phyloP scores from a whole-genome alignment of 139 green algal species.

The Auxenochlorella pyrenoidosa region DNA sequence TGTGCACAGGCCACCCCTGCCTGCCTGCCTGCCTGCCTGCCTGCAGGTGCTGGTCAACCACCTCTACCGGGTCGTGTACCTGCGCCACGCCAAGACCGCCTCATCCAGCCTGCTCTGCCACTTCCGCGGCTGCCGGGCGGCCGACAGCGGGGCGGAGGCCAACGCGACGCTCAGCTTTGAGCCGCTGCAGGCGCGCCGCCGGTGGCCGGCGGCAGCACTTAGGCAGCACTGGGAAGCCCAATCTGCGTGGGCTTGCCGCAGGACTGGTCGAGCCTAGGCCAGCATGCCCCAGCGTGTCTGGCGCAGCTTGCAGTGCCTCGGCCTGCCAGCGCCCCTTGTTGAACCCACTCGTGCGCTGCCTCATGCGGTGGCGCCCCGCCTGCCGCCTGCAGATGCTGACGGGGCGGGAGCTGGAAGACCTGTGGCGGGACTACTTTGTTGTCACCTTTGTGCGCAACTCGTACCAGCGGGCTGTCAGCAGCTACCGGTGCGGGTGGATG shows the following conservation, averaged over 20 bases:
- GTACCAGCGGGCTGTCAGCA: slow-evolving; percentile 32
- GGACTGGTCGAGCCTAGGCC: too few species aligned
- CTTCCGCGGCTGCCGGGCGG: background rate
- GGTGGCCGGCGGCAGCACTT: background rate
- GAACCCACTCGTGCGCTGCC: too few species aligned
- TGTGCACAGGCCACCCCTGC: background rate
- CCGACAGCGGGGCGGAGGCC: background rate
- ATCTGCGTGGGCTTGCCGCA: too few species aligned
- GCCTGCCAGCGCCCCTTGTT: background rate
- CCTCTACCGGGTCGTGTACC: slow-evolving; percentile 30
- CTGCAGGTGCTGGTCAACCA: slow-evolving; percentile 35
- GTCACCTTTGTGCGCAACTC: slow-evolving; percentile 47
- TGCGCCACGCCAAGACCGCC: slow-evolving; percentile 37
- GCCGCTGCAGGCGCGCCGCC: background rate
- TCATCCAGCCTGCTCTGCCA: slow-evolving; percentile 11
- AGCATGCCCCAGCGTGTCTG: too few species aligned
- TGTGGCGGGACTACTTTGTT: slow-evolving; percentile 45
- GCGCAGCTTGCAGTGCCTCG: too few species aligned
- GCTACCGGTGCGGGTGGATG: slow-evolving; percentile 3
- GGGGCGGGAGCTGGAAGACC: background rate
- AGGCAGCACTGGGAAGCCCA: too few species aligned
- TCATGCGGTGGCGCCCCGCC: too few species aligned
- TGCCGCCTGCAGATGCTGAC: slow-evolving; percentile 15
- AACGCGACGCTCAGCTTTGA: background rate
- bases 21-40: background rate